Percentiles rank a stretch among this genome's conserved stretches.
Evolutionary conservation across 2,329 filamentous ascomycete genomes (phyloP).

Genomic region (Sporothrix pseudoabietina): DNA sequence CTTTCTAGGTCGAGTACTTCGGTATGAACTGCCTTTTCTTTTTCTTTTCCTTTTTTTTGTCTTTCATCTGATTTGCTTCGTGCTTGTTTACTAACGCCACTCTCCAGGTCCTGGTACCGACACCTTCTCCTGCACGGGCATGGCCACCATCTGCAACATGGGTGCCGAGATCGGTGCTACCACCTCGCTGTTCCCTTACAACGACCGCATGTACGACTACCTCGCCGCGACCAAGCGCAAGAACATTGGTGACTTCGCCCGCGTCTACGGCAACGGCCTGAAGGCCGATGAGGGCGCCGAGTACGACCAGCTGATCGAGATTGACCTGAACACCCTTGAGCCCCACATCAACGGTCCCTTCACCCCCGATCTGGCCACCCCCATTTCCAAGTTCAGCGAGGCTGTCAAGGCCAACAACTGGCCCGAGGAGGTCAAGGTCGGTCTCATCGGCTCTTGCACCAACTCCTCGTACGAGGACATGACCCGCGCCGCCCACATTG

Average conservation of each 20-base stretch:
- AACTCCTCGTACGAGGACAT: conserved; percentile 89
- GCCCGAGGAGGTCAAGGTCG: conserved; percentile 95
- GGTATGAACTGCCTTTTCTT: too few species aligned
- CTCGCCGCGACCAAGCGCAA: conserved; percentile 86
- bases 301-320: conserved; percentile 94
- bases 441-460: conserved; percentile 97
- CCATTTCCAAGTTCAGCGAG: conserved; percentile 95
- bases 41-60: not conserved
- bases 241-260: conserved; percentile 87
- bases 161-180: conserved; percentile 77
- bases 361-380: conserved; percentile 95
- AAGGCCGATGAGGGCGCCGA: conserved; percentile 85
- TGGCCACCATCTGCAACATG: conserved; percentile 79
- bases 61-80: not conserved
- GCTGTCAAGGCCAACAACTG: conserved; percentile 92
- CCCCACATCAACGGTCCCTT: conserved; percentile 99
- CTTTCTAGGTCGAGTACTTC: too few species aligned
- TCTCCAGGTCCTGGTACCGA: conserved; percentile 64
- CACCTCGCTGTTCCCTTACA: conserved; percentile 96
- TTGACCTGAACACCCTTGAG: conserved; percentile 93
- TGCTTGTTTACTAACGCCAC: not conserved
- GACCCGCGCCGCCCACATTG: conserved; percentile 89
- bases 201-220: conserved; percentile 97
- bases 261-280: conserved; percentile 81
- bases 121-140: conserved; percentile 77